Evolutionary conservation across 495 filamentous ascomycete genomes (phyloP), one percentile per base, ranked within the genome.

Genomic region (Penicillium arizonense): DNA sequence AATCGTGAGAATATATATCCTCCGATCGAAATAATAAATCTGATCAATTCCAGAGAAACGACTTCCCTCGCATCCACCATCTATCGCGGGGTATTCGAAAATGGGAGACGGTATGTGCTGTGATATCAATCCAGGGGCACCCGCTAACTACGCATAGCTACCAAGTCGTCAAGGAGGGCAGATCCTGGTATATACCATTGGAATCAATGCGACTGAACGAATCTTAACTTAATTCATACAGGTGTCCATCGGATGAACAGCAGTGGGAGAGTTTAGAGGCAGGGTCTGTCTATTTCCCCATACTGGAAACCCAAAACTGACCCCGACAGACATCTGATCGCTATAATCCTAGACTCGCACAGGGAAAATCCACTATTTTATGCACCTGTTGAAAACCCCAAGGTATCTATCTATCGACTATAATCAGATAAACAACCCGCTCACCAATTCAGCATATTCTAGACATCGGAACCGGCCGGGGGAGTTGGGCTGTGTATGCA

Each of bases 401-500:
- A 52, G 12, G 47, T 50, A 42, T 35, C 21, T 16, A 28, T 8
- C 6, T 30, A 34, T 9, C 2, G 1, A 1, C 9, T 10, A 1
- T 8, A 3, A 28, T 2, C 3, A 1, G 26, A 8, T 3, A 14
- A 14, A 4, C 5, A 0, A 5, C 10, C 16, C 7, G 14, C 35
- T 49, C 10, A 49, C 23, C 36, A 30, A 40, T n/a, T 4, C 4
- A 6, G 48, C 38, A 56, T 16, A 53, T 53, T 13, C 49, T 56
- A 1, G 54, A 56, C 12, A 34, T 53, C 10, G 49, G 53, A 4
- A 56, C 53, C 1, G 53, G 53, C 24, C 38, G 52, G 40, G 58
- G 58, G 18, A 30, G 21, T 3, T 57, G 61, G 54, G 57, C 59
- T 26, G 49, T 54, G 47, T 63, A 58, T 30, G 53, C 23, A 21